Conservation (phyloP, 495 filamentous ascomycete species). For the Hypoxylon trugodes region DNA sequence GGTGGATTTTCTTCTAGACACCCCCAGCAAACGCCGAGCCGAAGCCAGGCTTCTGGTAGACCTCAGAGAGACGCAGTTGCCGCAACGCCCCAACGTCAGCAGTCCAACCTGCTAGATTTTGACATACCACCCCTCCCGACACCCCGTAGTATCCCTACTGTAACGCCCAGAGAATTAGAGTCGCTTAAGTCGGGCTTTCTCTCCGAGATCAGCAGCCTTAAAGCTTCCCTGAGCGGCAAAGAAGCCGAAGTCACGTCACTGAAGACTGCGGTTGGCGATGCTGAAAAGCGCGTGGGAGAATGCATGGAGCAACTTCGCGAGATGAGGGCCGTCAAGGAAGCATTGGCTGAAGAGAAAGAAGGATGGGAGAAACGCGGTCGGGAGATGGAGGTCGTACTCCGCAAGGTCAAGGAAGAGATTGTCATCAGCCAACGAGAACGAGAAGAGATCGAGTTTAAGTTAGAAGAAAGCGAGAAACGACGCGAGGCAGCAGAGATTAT, state of each 20-base stretch:
- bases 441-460: slow-evolving; percentile 72
- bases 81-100: slow-evolving; percentile 50
- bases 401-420: slow-evolving; percentile 82
- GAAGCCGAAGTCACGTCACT: slow-evolving; percentile 88
- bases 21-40: slow-evolving; percentile 46
- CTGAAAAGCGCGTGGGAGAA: slow-evolving; percentile 90
- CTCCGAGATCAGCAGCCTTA: slow-evolving; percentile 89
- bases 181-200: slow-evolving; percentile 87
- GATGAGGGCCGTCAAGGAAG: slow-evolving; percentile 70
- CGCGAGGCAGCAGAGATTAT: slow-evolving; percentile 70
- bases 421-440: slow-evolving; percentile 76
- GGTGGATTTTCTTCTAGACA: slow-evolving; percentile 54
- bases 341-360: slow-evolving; percentile 76
- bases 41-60: slow-evolving; percentile 22
- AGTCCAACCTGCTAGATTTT: slow-evolving; percentile 83
- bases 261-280: slow-evolving; percentile 84
- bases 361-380: slow-evolving; percentile 83
- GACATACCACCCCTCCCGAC: slow-evolving; percentile 90
- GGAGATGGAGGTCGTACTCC: slow-evolving; percentile 84
- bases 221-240: slow-evolving; percentile 85
- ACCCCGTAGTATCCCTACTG: slow-evolving; percentile 86
- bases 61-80: slow-evolving; percentile 14
- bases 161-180: slow-evolving; percentile 92
- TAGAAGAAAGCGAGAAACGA: slow-evolving; percentile 77
- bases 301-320: slow-evolving; percentile 81